phyloP scores from a whole-genome alignment of 2,329 filamentous ascomycete species.

The Xylaria sp. region DNA sequence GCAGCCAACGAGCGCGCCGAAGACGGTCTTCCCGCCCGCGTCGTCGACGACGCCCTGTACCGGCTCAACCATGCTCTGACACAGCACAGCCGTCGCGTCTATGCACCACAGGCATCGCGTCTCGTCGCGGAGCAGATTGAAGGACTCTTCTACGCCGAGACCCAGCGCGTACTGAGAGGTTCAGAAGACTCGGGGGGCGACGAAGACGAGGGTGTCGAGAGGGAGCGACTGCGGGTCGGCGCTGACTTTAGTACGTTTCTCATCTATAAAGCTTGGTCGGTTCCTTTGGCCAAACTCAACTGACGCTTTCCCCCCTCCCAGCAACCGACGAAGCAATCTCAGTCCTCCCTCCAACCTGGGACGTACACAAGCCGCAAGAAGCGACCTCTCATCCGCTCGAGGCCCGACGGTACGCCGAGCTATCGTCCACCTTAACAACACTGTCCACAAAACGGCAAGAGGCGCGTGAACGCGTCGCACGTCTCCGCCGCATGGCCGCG shows the following conservation, averaged over 20 bases:
- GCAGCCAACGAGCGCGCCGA: slow-evolving; percentile 56
- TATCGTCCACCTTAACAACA: slow-evolving; percentile 54
- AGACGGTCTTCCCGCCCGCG: slow-evolving; percentile 56
- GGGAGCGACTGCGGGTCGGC: slow-evolving; percentile 49
- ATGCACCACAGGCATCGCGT: slow-evolving; percentile 73
- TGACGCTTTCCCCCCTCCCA: slow-evolving; percentile 39
- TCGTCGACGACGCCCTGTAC: slow-evolving; percentile 66
- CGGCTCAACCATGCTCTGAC: slow-evolving; percentile 70
- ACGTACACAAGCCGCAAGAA: slow-evolving; percentile 50
- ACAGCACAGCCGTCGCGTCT: slow-evolving; percentile 73
- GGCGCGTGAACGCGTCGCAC: slow-evolving; percentile 56
- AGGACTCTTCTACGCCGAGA: slow-evolving; percentile 66
- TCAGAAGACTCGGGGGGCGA: slow-evolving; percentile 51
- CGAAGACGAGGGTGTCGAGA: slow-evolving; percentile 47
- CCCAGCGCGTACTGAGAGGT: slow-evolving; percentile 50
- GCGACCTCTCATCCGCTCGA: slow-evolving; percentile 56
- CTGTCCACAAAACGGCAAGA: slow-evolving; percentile 60
- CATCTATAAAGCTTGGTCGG: background rate
- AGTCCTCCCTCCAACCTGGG: slow-evolving; percentile 60
- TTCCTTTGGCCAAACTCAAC: background rate
- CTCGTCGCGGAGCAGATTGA: slow-evolving; percentile 80
- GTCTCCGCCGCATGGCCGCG: slow-evolving; percentile 60
- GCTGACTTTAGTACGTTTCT: slow-evolving; percentile 41
- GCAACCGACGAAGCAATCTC: slow-evolving; percentile 57
- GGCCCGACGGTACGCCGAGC: slow-evolving; percentile 62